Percentiles rank a stretch among this genome's conserved stretches.
phyloP scores from a whole-genome alignment of 1,284 basidiomycete genomes.

The Bondarzewia mesenterica region DNA sequence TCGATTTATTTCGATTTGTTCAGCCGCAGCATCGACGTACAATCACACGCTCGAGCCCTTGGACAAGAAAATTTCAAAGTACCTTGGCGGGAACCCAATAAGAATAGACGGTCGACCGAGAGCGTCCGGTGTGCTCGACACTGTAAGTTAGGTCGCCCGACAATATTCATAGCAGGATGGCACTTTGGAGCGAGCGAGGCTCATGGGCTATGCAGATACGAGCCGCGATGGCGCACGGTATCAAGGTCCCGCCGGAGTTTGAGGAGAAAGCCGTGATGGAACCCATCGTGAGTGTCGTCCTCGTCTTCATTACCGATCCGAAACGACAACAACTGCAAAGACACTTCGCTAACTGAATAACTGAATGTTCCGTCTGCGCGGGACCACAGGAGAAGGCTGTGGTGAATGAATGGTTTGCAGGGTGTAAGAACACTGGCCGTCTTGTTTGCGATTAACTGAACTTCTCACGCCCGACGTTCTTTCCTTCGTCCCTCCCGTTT shows the following conservation, averaged over 20 bases:
- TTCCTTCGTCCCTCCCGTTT: background rate
- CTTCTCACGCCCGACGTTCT: background rate
- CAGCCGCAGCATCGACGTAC: slow-evolving; percentile 59
- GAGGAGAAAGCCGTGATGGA: slow-evolving; percentile 50
- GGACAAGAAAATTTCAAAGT: slow-evolving; percentile 61
- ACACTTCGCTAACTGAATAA: no score
- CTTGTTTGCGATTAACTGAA: background rate
- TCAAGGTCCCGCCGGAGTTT: slow-evolving; percentile 64
- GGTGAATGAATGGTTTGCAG: slow-evolving; percentile 72
- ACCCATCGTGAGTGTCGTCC: slow-evolving; percentile 40
- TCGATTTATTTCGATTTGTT: slow-evolving; percentile 4
- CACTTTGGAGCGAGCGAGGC: background rate
- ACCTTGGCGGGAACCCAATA: slow-evolving; percentile 61
- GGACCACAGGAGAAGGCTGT: slow-evolving; percentile 60
- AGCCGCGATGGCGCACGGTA: slow-evolving; percentile 62
- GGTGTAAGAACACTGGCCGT: slow-evolving; percentile 21
- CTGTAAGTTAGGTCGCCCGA: slow-evolving; percentile 36
- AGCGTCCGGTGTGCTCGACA: slow-evolving; percentile 76
- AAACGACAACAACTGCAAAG: no score
- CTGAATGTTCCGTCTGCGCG: no score
- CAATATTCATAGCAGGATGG: no score
- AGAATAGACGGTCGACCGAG: slow-evolving; percentile 72
- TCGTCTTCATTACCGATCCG: background rate
- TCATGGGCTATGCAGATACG: slow-evolving; percentile 40
- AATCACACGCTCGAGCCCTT: slow-evolving; percentile 59